phyloP scores from a whole-genome alignment of 2,329 filamentous ascomycete species.

The Fusarium sp. region DNA sequence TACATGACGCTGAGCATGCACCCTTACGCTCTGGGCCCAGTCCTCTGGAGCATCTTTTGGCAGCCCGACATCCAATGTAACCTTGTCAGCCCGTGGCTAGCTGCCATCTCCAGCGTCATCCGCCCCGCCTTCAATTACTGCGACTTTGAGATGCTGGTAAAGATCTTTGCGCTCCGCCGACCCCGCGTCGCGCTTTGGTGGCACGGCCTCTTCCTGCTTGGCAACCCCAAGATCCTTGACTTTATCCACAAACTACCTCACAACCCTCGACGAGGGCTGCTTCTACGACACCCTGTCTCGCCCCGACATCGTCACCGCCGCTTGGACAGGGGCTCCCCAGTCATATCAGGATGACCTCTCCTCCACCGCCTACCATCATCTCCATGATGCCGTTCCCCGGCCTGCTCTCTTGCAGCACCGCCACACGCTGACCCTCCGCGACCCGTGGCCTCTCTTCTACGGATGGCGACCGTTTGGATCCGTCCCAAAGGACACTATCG shows the following conservation, averaged over 20 bases:
- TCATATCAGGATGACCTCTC: constrained; percentile 39
- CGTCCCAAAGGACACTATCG: constrained; percentile 34
- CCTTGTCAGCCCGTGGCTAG: constrained; percentile 47
- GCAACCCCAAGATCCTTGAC: constrained; percentile 33
- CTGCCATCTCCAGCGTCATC: constrained; percentile 39
- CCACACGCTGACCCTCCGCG: constrained; percentile 42
- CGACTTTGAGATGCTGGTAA: constrained; percentile 41
- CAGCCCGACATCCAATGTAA: constrained; percentile 47
- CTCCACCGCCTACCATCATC: constrained; percentile 22
- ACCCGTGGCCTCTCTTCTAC: constrained; percentile 45
- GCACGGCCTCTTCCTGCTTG: constrained; percentile 45
- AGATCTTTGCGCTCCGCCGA: constrained; percentile 42
- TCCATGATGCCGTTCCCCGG: constrained; percentile 32
- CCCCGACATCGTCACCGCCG: constrained; percentile 44
- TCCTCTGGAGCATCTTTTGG: constrained; percentile 50
- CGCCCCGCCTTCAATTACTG: constrained; percentile 31
- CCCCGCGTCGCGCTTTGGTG: constrained; percentile 46
- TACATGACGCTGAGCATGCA: constrained; percentile 50
- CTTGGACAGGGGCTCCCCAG: constrained; percentile 41
- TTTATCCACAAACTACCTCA: constrained; percentile 41
- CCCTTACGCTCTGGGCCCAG: constrained; percentile 40
- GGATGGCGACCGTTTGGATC: constrained; percentile 43
- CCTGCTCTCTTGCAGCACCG: constrained; percentile 41
- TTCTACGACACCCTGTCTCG: constrained; percentile 41
- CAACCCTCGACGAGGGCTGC: constrained; percentile 44